Base-by-base conservation (phyloP, 257 asterid genomes). In the Perilla frutescens region DNA sequence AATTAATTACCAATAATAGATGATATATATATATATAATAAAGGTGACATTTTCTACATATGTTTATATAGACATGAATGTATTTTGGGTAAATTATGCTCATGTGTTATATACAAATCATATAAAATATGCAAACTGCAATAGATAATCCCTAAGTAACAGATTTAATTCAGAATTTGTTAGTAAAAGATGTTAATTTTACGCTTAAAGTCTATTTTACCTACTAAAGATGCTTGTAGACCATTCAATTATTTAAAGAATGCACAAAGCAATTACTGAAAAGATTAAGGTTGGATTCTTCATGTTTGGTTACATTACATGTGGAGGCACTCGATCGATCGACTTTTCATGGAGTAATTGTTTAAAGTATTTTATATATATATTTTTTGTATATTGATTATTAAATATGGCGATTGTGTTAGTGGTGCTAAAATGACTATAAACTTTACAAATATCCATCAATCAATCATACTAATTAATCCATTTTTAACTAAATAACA, bases 361-460 rank as follows among this genome's bases (percentile, higher is more conserved):
- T 44, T 44, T 8, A 44, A 44, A 44, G 8, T 53, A 2, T 14
- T n/a, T 10, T 3, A 45, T 20, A 20, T 20, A n/a, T n/a, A n/a
- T 20, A 20, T 20, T 20, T 20, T 20, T 20, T 20, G 26, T 20
- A 20, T 20, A 20, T 20, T 20, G 26, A 9, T 45, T 45, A 45
- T 13, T 50, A 4, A 50, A 50, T 50, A 50, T n/a, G 7, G 8
- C 8, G 57, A 60, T 54, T 54, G 60, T 26, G 37, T 15, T 67
- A 34, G 69, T 43, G 69, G 55, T 9, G 11, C 39, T 44, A 15
- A 43, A 34, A 34, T 34, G 37, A 34, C 37, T 34, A 34, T 34
- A 34, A 34, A 34, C 37, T 47, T 65, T 65, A 65, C 34, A 65
- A 34, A 34, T 47, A 4, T 26, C 26, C 44, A 65, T 65, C 70